phyloP scores from a whole-genome alignment of 768 basidiomycete species.

The Hortiboletus campestris region DNA sequence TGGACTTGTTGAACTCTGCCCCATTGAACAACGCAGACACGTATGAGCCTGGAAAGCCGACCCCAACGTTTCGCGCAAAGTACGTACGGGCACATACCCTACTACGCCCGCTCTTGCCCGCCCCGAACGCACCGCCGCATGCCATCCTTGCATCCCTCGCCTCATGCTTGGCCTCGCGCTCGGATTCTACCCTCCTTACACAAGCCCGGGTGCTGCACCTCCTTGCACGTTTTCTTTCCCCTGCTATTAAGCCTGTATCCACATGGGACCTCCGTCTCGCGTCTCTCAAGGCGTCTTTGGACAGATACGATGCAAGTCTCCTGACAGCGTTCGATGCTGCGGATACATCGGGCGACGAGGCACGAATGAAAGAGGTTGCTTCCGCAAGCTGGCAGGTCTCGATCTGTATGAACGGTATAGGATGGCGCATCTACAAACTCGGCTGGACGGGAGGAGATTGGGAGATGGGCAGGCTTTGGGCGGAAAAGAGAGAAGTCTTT shows the following conservation, averaged over 20 bases:
- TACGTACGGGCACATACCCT: conserved; percentile 67
- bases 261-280: conserved; percentile 60
- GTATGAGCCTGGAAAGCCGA: conserved; percentile 21
- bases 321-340: conserved; percentile 89
- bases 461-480: conserved; percentile 95
- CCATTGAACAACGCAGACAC: conserved; percentile 15
- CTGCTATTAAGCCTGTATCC: conserved; percentile 65
- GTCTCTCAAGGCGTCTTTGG: conserved; percentile 74
- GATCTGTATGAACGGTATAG: conserved; percentile 40
- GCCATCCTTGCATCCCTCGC: conserved; percentile 50
- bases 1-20: conserved; percentile 17
- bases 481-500: conserved; percentile 92
- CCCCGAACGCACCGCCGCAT: conserved; percentile 65
- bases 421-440: conserved; percentile 1
- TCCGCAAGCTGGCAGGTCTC: conserved; percentile 86
- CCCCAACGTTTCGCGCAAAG: conserved; percentile 46
- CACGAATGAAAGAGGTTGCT: conserved; percentile 77
- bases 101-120: conserved; percentile 55
- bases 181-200: conserved; percentile 44
- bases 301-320: conserved; percentile 83
- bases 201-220: conserved; percentile 72
- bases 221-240: conserved; percentile 74
- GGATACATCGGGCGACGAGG: conserved; percentile 71
- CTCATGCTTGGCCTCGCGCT: conserved; percentile 42
- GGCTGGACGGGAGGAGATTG: conserved; percentile 46